Base-by-base conservation (phyloP, 1,139 yeast species). In the Suhomyces wounanorum region DNA sequence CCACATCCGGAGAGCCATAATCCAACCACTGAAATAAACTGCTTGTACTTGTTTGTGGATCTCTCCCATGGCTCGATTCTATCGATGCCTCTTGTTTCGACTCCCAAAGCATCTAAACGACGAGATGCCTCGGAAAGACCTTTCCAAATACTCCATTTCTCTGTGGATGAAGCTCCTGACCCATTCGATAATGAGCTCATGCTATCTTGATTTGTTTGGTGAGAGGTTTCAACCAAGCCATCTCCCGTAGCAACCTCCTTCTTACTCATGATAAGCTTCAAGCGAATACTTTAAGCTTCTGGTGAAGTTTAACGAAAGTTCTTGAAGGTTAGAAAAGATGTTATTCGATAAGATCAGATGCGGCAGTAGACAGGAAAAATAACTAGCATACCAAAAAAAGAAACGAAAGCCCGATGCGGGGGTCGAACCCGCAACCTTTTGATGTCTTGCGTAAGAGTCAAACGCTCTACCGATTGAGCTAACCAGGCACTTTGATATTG, bases 1-100 rank as follows among this genome's bases (percentile, higher is more conserved):
- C 96, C 95, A 55, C 91, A 80, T 0, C 92, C 96, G 36, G 92
- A 84, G 31, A 87, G 65, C 96, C 96, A 89, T 45, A 89, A 76
- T 1, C 96, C 92, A 14, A 81, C 69, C 16, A 88, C 89, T 18
- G 84, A 77, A 8, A 85, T 49, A 45, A 84, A 74, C 52, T 83
- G 85, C 43, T 73, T 72, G 21, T 64, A 51, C 40, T 72, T 72
- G 40, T 81, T 77, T 6, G 78, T 70, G 25, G 84, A 75, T 55
- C 97, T 74, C 54, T 88, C 90, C 54, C 83, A 76, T 0, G 96
- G 88, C 44, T 80, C 71, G 30, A 88, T 83, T 56, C 97, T 74
- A 57, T 89, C 92, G 45, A 91, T 87, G 48, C 97, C 97, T 58
- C 94, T 77, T 2, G 85, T 73, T 65, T 91, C 97, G 1, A 89